Percentiles rank a stretch among this genome's conserved stretches.
Conservation (phyloP, 2,329 filamentous ascomycete species). For the Ophiocordyceps sinensis region DNA sequence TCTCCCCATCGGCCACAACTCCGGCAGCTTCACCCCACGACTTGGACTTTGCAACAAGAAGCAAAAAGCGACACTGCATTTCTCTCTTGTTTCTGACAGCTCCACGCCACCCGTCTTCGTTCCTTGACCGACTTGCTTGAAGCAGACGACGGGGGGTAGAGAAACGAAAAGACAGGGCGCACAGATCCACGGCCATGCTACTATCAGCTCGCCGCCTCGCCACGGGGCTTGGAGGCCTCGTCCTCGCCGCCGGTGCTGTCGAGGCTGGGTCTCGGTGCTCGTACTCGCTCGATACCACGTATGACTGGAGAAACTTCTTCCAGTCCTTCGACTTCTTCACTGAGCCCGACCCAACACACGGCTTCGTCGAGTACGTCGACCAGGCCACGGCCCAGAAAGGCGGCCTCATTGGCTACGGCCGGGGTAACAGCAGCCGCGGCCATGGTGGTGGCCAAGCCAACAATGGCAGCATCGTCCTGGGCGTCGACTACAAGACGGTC, state of each 20-base stretch:
- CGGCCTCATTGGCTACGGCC: constrained; percentile 40
- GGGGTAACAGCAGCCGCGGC: constrained; percentile 26
- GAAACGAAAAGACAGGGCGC: not conserved
- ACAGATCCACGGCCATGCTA: constrained; percentile 5
- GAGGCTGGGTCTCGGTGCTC: constrained; percentile 9
- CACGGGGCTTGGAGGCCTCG: constrained; percentile 11
- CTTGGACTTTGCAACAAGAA: too few species aligned
- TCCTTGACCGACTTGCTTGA: constrained; percentile 2
- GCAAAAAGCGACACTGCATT: too few species aligned
- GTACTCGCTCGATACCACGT: constrained; percentile 33
- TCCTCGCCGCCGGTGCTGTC: constrained; percentile 11
- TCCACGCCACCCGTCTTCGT: not conserved
- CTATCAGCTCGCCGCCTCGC: constrained; percentile 6
- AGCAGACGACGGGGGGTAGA: not conserved
- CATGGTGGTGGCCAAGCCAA: not conserved
- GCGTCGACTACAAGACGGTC: constrained; percentile 47
- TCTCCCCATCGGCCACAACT: not conserved
- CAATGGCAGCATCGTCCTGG: constrained; percentile 46
- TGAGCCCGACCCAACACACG: constrained; percentile 53
- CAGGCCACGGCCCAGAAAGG: constrained; percentile 39
- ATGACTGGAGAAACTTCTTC: constrained; percentile 41
- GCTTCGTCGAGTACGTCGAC: constrained; percentile 57
- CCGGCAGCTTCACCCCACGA: too few species aligned
- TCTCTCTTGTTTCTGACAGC: too few species aligned
- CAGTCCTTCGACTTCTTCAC: constrained; percentile 40